Percentiles rank a stretch among this genome's conserved stretches.
Evolutionary conservation across 169 alveolate species (phyloP).

Genomic region (Cryptosporidium meleagridis): DNA sequence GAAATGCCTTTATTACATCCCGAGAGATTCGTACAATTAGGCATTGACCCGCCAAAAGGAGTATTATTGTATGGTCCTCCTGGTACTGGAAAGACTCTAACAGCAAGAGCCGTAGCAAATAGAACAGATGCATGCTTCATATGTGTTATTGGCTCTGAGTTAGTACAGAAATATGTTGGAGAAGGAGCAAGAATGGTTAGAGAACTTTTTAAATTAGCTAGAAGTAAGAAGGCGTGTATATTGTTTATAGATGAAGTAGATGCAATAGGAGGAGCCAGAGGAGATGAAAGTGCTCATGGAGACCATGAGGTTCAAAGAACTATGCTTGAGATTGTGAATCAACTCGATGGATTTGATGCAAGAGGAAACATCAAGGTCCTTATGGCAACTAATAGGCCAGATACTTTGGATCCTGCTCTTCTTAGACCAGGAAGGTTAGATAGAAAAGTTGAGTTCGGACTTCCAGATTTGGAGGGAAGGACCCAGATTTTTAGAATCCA

Average conservation of each 20-base stretch:
- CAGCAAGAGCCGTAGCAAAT: slow-evolving; percentile 97
- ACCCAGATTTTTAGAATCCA: slow-evolving; percentile 97
- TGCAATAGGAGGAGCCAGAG: slow-evolving; percentile 94
- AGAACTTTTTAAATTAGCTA: slow-evolving; percentile 94
- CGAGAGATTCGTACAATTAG: slow-evolving; percentile 96
- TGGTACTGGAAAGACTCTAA: slow-evolving; percentile 96
- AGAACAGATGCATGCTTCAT: slow-evolving; percentile 96
- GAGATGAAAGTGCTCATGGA: slow-evolving; percentile 91
- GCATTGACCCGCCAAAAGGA: slow-evolving; percentile 99
- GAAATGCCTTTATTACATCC: slow-evolving; percentile 99
- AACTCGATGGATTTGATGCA: slow-evolving; percentile 99
- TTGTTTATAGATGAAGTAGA: slow-evolving; percentile 97
- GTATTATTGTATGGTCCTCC: slow-evolving; percentile 99
- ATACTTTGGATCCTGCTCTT: slow-evolving; percentile 98
- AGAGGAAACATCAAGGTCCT: slow-evolving; percentile 97
- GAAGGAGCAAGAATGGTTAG: slow-evolving; percentile 96
- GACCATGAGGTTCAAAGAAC: slow-evolving; percentile 98
- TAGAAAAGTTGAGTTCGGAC: slow-evolving; percentile 97
- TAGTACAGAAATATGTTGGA: slow-evolving; percentile 97
- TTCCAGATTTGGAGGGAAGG: slow-evolving; percentile 97
- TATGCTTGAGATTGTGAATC: slow-evolving; percentile 98
- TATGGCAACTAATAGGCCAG: slow-evolving; percentile 99
- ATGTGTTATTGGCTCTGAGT: slow-evolving; percentile 95
- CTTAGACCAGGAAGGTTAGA: slow-evolving; percentile 99
- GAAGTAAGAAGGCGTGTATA: slow-evolving; percentile 93